phyloP scores from a whole-genome alignment of 495 filamentous ascomycete genomes.

The Aspergillus bridgeri region DNA sequence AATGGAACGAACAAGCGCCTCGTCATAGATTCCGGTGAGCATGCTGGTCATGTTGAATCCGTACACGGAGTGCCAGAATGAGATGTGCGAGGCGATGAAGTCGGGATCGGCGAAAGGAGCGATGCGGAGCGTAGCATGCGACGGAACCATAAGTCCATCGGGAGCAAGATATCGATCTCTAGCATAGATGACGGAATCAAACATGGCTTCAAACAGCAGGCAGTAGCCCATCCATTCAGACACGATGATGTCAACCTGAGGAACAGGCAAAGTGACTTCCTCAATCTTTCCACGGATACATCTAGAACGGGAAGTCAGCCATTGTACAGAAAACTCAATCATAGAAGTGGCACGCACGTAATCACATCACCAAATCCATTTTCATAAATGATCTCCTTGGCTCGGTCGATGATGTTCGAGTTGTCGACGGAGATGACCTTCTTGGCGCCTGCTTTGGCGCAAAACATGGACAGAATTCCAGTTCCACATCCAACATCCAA shows the following conservation, averaged over 20 bases:
- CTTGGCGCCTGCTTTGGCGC: constrained; percentile 82
- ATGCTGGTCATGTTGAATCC: constrained; percentile 57
- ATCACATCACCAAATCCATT: constrained; percentile 80
- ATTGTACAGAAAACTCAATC: constrained; percentile 8
- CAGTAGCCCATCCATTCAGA: constrained; percentile 99
- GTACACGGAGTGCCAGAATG: constrained; percentile 69
- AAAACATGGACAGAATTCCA: constrained; percentile 92
- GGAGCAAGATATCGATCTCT: constrained; percentile 78
- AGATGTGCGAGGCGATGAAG: constrained; percentile 60
- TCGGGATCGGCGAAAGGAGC: constrained; percentile 85
- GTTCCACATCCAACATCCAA: constrained; percentile 94
- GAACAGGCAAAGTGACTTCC: constrained; percentile 74
- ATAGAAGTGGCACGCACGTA: constrained; percentile 44
- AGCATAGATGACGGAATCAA: constrained; percentile 88
- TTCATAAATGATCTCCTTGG: constrained; percentile 74
- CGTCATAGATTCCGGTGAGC: constrained; percentile 56
- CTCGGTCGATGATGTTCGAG: constrained; percentile 87
- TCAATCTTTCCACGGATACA: constrained; percentile 87
- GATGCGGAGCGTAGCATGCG: constrained; percentile 81
- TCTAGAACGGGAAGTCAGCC: constrained; percentile 21
- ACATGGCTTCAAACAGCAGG: constrained; percentile 90
- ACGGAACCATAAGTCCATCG: constrained; percentile 82
- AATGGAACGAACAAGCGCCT: constrained; percentile 52
- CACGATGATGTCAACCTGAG: constrained; percentile 89
- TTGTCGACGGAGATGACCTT: constrained; percentile 92